Base-by-base conservation (phyloP, 106 monocot genomes). In the Narthecium ossifragum region DNA sequence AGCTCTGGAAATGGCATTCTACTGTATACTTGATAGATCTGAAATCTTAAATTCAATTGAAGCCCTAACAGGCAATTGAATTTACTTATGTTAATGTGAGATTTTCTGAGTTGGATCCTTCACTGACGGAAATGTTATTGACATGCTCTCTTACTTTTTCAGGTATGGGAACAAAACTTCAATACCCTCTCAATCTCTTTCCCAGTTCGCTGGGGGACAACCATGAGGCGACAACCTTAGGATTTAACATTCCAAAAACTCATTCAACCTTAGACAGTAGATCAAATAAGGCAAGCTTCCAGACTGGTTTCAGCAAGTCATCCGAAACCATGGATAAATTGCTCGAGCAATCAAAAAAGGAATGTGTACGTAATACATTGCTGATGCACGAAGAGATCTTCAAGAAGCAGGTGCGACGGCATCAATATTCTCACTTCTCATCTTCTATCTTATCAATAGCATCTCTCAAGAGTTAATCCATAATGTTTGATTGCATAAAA, bases 331-430 rank as follows among this genome's bases (percentile, higher is more conserved):
- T 62, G 62, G 62, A 62, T 20, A 33, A 21, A 50, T 24, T 31
- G 11, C 62, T 32, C 10, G 62, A 62, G 31, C 28, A 47, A 49
- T 31, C 27, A 31, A 33, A 22, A 29, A 62, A 25, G 33, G 18
- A 62, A 31, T 32, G 4, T 40, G 29, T 62, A 32, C 25, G 31
- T 32, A 47, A 49, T 32, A 34, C 24, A 22, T 49, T 62, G 31
- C 46, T 62, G 62, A 62, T 22, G 48, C 62, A 62, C 12, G 62
- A 62, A 24, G 41, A 62, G 26, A 33, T 62, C 11, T 62, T 78
- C 31, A 78, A 62, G 73, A 59, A 85, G 37, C 89, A 89, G 83
- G 88, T 84, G 17, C 5, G 12, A 41, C 5, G 4, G 33, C 32
- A 40, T 40, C 12, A 14, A 20, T 31, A 2, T n/a, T n/a, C n/a